These are phyloP conservation scores for Kodamaea kaohsiungensis DNA, from an alignment of 805 yeast genomes.

Conservation along the genomic window DNA sequence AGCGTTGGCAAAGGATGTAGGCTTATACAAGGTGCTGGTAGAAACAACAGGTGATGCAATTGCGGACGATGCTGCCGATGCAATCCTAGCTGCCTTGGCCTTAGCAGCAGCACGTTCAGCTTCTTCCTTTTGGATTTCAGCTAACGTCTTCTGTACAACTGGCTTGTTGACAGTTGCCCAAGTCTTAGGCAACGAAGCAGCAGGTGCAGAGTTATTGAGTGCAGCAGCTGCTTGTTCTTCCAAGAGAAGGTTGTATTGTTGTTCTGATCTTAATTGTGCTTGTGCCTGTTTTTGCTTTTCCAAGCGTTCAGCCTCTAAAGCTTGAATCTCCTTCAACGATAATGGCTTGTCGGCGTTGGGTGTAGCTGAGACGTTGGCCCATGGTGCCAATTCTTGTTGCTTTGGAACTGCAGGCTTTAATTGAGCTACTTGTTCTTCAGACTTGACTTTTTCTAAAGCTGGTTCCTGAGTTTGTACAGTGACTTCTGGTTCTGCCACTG, in stretches of 20 bases:
- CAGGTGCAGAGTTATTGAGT: conserved; percentile 23
- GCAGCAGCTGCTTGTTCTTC: conserved; percentile 23
- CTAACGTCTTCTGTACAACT: conserved; percentile 50
- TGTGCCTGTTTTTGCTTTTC: conserved; percentile 41
- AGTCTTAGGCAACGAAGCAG: conserved; percentile 37
- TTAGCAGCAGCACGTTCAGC: conserved; percentile 40
- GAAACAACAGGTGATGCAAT: conserved; percentile 4
- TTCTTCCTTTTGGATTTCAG: conserved; percentile 65
- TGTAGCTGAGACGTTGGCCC: conserved; percentile 44
- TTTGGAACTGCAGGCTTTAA: conserved; percentile 18
- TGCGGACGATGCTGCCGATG: background rate
- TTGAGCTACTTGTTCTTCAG: conserved; percentile 12
- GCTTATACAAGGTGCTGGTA: conserved; percentile 15
- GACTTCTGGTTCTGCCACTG: background rate
- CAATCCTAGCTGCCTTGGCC: conserved; percentile 19
- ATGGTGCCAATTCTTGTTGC: conserved; percentile 46
- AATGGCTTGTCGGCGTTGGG: conserved; percentile 32
- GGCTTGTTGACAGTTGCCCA: conserved; percentile 39
- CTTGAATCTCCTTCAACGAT: conserved; percentile 53
- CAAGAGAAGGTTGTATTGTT: conserved; percentile 16
- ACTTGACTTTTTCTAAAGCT: background rate
- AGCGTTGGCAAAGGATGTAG: conserved; percentile 34
- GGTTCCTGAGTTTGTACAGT: background rate
- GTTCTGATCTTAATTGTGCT: conserved; percentile 31
- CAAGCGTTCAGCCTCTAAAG: conserved; percentile 46